A percentile compares a stretch with the other conserved stretches of the same genome.
Conservation (phyloP, 2,329 filamentous ascomycete genomes). For the Gnomoniopsis sp. region DNA sequence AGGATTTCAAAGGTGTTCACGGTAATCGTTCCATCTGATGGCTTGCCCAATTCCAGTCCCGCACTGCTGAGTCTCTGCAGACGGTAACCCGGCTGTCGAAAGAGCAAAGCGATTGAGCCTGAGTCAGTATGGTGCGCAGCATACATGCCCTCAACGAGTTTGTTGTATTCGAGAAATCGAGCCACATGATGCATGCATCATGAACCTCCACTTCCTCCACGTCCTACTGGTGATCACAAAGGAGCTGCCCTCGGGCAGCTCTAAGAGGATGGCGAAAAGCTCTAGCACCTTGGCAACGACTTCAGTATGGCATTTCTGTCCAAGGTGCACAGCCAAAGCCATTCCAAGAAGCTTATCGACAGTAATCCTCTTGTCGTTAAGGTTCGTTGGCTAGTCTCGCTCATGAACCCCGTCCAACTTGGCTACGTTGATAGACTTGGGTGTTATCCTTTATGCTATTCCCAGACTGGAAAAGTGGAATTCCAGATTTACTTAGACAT, state of each 20-base stretch:
- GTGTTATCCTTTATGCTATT: slow-evolving; percentile 37
- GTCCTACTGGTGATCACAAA: slow-evolving; percentile 55
- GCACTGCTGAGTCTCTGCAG: slow-evolving; percentile 50
- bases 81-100: slow-evolving; percentile 55
- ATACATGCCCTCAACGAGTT: slow-evolving; percentile 40
- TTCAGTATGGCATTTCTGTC: slow-evolving; percentile 44
- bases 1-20: slow-evolving; percentile 49
- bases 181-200: slow-evolving; percentile 59
- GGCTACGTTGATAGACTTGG: slow-evolving; percentile 36
- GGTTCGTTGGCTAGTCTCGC: slow-evolving; percentile 35
- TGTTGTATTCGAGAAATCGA: slow-evolving; percentile 45
- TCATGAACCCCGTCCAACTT: slow-evolving; percentile 30
- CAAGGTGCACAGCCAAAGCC: not conserved
- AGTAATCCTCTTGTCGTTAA: slow-evolving; percentile 47
- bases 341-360: slow-evolving; percentile 48
- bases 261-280: slow-evolving; percentile 58
- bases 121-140: slow-evolving; percentile 53
- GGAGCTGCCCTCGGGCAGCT: slow-evolving; percentile 57
- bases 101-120: slow-evolving; percentile 53
- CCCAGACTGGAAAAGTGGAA: slow-evolving; percentile 7
- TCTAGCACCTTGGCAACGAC: slow-evolving; percentile 55
- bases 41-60: slow-evolving; percentile 48
- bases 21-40: slow-evolving; percentile 47
- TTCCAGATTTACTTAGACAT: not conserved
- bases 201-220: slow-evolving; percentile 57